Conservation (phyloP, 306 rosid genomes). For the Rosa multiflora region DNA sequence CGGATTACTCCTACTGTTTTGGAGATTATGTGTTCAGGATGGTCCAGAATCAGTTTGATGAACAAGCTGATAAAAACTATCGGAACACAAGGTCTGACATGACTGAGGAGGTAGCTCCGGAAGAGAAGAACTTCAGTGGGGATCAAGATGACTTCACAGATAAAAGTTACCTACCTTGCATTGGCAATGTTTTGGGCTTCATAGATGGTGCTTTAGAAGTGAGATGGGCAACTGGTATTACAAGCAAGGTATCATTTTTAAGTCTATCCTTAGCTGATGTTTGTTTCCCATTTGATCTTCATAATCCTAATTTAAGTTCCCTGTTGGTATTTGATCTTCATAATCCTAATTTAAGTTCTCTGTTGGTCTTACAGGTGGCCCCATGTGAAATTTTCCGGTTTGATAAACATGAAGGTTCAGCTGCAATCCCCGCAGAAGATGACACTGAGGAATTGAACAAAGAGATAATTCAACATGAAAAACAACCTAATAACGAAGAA, state of each 20-base stretch:
- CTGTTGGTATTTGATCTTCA: too few species aligned
- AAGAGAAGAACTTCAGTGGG: conserved; percentile 31
- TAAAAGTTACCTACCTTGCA: conserved; percentile 50
- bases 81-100: conserved; percentile 30
- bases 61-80: conserved; percentile 37
- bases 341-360: conserved; percentile 8
- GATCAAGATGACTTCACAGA: conserved; percentile 35
- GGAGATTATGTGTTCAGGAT: conserved; percentile 85
- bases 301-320: too few species aligned
- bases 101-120: conserved; percentile 37
- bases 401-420: conserved; percentile 63
- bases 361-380: conserved; percentile 52
- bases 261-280: conserved; percentile 12
- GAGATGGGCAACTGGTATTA: conserved; percentile 83
- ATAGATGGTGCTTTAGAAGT: conserved; percentile 76
- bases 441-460: conserved; percentile 50
- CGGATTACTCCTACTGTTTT: conserved; percentile 67
- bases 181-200: conserved; percentile 73
- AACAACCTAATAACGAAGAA: conserved; percentile 34
- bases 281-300: too few species aligned
- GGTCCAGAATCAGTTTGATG: conserved; percentile 52
- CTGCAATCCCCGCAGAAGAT: conserved; percentile 50
- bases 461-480: conserved; percentile 48
- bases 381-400: conserved; percentile 72
- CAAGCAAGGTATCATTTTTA: conserved; percentile 57